phyloP scores from a whole-genome alignment of 176 grass and related monocot genomes.

The Phyllostachys edulis region DNA sequence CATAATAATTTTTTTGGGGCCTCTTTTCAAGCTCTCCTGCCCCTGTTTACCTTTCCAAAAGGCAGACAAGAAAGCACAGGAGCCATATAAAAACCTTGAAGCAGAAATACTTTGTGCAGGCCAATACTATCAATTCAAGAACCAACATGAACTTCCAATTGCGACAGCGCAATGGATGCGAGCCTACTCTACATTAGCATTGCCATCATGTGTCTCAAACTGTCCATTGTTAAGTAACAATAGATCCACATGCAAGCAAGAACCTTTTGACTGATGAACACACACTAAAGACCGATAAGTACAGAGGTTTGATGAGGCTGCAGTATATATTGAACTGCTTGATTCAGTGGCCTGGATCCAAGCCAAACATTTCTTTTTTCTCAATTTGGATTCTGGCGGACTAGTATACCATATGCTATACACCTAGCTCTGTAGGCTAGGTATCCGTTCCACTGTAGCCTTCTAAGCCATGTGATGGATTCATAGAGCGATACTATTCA shows the following conservation, averaged over 20 bases:
- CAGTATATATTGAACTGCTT: neutral
- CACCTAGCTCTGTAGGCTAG: neutral
- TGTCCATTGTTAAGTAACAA: neutral
- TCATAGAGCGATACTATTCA: neutral
- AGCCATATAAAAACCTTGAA: neutral
- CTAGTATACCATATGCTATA: neutral
- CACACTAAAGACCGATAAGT: neutral
- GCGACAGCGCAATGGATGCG: neutral
- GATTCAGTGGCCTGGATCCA: constrained; percentile 18
- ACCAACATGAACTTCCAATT: neutral
- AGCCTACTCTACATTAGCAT: neutral
- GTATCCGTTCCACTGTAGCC: constrained; percentile 21
- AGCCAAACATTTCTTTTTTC: neutral
- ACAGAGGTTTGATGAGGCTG: constrained; percentile 26
- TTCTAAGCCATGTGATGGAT: constrained; percentile 45
- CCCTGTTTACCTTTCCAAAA: constrained; percentile 24
- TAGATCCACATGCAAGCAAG: constrained; percentile 19
- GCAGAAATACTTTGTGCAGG: neutral
- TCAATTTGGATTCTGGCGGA: neutral
- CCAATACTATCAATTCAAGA: neutral
- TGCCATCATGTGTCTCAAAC: neutral
- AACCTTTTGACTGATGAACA: constrained; percentile 24
- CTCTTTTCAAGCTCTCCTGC: neutral
- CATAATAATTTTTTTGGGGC: neutral
- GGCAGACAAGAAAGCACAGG: constrained; percentile 2